phyloP scores from a whole-genome alignment of 1,139 yeast species.

The Meyerozyma sp. region DNA sequence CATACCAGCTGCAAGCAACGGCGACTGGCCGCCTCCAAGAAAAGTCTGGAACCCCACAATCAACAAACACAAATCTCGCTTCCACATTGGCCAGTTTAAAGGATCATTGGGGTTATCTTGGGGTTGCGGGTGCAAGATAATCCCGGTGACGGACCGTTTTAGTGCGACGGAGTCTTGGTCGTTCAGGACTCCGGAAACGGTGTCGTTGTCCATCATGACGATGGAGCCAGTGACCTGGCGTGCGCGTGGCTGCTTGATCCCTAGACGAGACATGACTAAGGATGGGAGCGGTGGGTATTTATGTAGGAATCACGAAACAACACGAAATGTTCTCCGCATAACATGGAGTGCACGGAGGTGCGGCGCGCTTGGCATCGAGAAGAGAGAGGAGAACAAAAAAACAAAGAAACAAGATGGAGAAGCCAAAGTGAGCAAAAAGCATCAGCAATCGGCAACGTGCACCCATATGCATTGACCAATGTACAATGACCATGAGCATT shows the following conservation, averaged over 20 bases:
- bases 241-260: conserved; percentile 37
- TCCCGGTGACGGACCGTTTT: conserved; percentile 45
- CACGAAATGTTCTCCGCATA: neutral
- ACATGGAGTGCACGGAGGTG: neutral
- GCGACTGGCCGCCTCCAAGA: conserved; percentile 60
- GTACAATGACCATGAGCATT: no score
- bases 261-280: conserved; percentile 12
- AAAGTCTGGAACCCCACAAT: conserved; percentile 56
- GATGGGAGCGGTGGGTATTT: neutral
- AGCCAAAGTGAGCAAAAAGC: no score
- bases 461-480: no score
- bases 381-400: no score
- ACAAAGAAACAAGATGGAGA: no score
- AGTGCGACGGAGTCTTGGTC: conserved; percentile 14
- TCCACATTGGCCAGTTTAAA: conserved; percentile 64
- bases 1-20: conserved; percentile 57
- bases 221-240: conserved; percentile 45
- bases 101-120: conserved; percentile 75
- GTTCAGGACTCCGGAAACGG: conserved; percentile 6
- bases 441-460: no score
- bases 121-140: conserved; percentile 69
- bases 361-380: neutral
- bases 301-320: neutral
- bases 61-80: conserved; percentile 48
- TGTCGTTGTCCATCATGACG: conserved; percentile 26